Evolutionary conservation across 2,329 filamentous ascomycete genomes (phyloP), one percentile per base, ranked within the genome.

Genomic region (Curvularia lunata): DNA sequence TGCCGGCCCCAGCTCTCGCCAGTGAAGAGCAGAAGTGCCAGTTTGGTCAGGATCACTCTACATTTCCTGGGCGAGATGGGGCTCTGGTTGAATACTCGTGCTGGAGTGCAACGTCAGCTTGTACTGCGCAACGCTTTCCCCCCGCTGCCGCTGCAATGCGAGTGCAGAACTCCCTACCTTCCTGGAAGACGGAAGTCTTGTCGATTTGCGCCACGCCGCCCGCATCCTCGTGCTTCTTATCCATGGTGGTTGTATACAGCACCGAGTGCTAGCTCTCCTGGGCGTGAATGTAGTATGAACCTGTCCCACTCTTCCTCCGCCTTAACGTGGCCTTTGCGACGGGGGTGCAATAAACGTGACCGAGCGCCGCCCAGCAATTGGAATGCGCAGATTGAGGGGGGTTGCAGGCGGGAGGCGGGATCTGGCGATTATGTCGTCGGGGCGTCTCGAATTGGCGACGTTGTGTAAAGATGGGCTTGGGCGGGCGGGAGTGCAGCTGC

Each of bases 191-290:
- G 72, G 94, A 92, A 56, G 94, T 97, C 75, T 96, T 90, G 83
- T 99, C 95, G 74, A 98, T 92, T 86, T 94, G 96, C 84, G 98
- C 90, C 83, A 98, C 86, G 76, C 91, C 89, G 78, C 97, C 94
- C 76, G 89, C 91, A 84, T 99, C 95, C 85, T 98, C 95, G 80
- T 99, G 94, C 85, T 97, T 98, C 84, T 99, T 99, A 84, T 94
- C 74, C 74, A 76, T 76, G 61, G 32, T 72, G 66, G 42, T 32
- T 48, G 41, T 43, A 53, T 64, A 56, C 59, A 62, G 68, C 63
- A 63, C 67, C 64, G 58, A 53, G 63, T 58, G 64, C 61, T 62
- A 65, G 63, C 68, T 65, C 58, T 66, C 63, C 58, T 62, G 19
- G 45, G 30, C 28, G 9, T 47, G 40, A 42, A 25, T 52, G 47